Evolutionary conservation across 2,329 filamentous ascomycete species (phyloP).

Genomic region (Endoconidiophora laricicola): DNA sequence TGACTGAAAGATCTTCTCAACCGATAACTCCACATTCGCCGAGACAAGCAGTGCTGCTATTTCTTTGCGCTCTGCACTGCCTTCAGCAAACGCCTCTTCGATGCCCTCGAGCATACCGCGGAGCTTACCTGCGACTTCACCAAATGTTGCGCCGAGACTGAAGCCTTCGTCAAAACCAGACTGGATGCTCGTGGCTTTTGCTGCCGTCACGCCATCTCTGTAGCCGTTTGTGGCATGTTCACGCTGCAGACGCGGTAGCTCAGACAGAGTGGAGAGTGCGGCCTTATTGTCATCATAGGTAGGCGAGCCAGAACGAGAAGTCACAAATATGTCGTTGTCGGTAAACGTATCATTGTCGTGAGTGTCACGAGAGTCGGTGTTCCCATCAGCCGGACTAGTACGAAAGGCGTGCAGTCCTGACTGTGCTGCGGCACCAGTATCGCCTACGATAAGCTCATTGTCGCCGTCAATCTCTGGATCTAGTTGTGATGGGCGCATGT

Average conservation of each 20-base stretch:
- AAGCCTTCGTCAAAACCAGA: constrained; percentile 86
- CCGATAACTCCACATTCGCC: constrained; percentile 42
- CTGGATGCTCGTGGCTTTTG: constrained; percentile 65
- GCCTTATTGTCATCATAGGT: neutral
- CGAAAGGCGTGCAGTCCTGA: neutral
- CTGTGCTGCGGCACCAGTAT: no score
- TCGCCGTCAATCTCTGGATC: constrained; percentile 2
- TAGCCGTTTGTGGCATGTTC: constrained; percentile 78
- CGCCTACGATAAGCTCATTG: constrained; percentile 1
- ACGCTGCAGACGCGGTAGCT: constrained; percentile 56
- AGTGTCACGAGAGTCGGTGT: neutral
- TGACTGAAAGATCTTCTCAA: constrained; percentile 44
- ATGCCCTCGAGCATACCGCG: constrained; percentile 66
- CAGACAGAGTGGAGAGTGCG: constrained; percentile 30
- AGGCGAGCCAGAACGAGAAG: neutral
- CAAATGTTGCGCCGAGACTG: constrained; percentile 64
- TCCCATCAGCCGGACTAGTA: neutral
- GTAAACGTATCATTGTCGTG: neutral
- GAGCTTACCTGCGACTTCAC: constrained; percentile 54
- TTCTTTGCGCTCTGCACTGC: constrained; percentile 16
- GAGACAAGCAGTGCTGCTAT: constrained; percentile 24
- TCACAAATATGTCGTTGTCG: constrained; percentile 12
- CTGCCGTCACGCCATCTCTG: constrained; percentile 64
- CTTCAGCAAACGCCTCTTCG: constrained; percentile 26
- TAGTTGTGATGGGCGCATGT: constrained; percentile 1